phyloP scores from a whole-genome alignment of 805 yeast genomes.

The Metschnikowia similis region DNA sequence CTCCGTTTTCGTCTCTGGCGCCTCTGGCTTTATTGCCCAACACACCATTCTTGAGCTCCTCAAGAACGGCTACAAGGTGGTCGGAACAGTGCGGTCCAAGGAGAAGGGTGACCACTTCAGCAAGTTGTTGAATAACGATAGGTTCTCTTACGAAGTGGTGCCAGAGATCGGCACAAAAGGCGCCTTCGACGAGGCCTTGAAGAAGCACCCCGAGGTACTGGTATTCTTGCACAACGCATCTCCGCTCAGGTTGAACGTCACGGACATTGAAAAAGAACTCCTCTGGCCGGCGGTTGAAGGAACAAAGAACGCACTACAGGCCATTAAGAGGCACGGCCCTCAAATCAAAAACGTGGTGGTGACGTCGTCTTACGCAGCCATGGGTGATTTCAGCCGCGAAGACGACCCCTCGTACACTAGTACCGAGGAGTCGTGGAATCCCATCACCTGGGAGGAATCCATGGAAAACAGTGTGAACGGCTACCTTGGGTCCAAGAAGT shows the following conservation, averaged over 20 bases:
- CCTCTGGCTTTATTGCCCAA: constrained; percentile 31
- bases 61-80: constrained; percentile 20
- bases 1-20: constrained; percentile 28
- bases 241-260: constrained; percentile 46
- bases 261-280: constrained; percentile 46
- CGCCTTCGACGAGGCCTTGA: constrained; percentile 44
- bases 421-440: constrained; percentile 39
- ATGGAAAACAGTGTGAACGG: constrained; percentile 26
- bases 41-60: constrained; percentile 22
- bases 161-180: constrained; percentile 42
- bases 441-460: constrained; percentile 46
- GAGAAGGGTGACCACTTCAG: constrained; percentile 19
- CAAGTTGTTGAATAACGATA: constrained; percentile 24
- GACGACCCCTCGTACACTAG: constrained; percentile 8
- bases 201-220: constrained; percentile 46
- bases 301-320: constrained; percentile 11
- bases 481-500: constrained; percentile 48
- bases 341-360: constrained; percentile 10
- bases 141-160: constrained; percentile 43
- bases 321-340: constrained; percentile 9
- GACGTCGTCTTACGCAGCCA: constrained; percentile 14
- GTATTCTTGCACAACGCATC: constrained; percentile 61
- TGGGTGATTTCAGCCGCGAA: constrained; percentile 9
- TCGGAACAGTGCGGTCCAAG: constrained; percentile 25
- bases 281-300: constrained; percentile 49